These are phyloP conservation scores for Microstroma glucosiphilum DNA, from an alignment of 1,284 basidiomycete genomes.

Conservation along the genomic window DNA sequence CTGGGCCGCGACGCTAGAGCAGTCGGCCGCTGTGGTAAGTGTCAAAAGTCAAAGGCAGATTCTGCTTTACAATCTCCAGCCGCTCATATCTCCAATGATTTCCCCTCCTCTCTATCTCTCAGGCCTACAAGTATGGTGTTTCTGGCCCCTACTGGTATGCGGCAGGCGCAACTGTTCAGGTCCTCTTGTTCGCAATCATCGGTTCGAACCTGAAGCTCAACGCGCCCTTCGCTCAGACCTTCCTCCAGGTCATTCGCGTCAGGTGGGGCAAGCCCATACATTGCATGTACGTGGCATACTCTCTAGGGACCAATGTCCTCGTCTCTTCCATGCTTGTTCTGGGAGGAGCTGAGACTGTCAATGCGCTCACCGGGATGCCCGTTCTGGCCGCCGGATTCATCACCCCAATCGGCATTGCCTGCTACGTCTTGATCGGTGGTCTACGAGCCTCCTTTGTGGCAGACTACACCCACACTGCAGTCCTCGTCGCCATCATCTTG, in stretches of 20 bases:
- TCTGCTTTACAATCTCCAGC: no score
- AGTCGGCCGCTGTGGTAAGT: constrained; percentile 59
- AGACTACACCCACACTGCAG: constrained; percentile 46
- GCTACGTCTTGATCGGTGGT: constrained; percentile 45
- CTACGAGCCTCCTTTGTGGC: constrained; percentile 14
- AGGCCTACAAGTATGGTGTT: constrained; percentile 65
- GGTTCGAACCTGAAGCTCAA: constrained; percentile 59
- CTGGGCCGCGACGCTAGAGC: constrained; percentile 58
- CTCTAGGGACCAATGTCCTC: constrained; percentile 62
- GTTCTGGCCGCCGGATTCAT: constrained; percentile 38
- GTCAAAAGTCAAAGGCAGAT: constrained; percentile 32
- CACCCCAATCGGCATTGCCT: constrained; percentile 40
- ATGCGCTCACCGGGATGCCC: constrained; percentile 57
- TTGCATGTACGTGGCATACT: constrained; percentile 71
- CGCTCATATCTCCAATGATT: no score
- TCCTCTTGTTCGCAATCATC: constrained; percentile 60
- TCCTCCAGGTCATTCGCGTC: constrained; percentile 62
- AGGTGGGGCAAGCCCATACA: constrained; percentile 73
- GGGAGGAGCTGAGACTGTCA: constrained; percentile 42
- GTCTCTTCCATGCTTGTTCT: constrained; percentile 44
- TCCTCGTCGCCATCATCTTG: constrained; percentile 43
- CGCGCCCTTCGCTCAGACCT: constrained; percentile 61
- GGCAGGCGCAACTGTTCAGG: constrained; percentile 58
- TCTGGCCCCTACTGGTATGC: constrained; percentile 23
- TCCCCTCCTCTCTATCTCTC: background rate